Evolutionary conservation across 2,329 filamentous ascomycete species (phyloP).

Genomic region (Pseudogymnoascus sp.): DNA sequence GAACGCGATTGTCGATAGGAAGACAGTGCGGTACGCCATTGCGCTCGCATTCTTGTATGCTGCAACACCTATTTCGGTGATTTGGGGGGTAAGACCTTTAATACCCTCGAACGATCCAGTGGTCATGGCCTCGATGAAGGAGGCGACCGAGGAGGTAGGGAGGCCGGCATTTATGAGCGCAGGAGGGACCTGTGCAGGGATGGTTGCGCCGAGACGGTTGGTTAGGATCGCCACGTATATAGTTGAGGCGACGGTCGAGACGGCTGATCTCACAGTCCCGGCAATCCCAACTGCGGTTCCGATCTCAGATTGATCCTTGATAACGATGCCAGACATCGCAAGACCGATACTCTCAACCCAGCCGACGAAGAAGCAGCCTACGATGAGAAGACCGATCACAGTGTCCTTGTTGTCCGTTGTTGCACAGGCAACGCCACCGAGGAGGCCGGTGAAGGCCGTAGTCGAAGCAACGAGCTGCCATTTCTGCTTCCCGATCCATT

Average conservation of each 20-base stretch:
- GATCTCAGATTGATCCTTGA: slow-evolving; percentile 29
- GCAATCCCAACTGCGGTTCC: slow-evolving; percentile 30
- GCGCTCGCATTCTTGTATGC: slow-evolving; percentile 30
- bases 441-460: slow-evolving; percentile 26
- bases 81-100: slow-evolving; percentile 25
- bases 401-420: slow-evolving; percentile 19
- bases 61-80: slow-evolving; percentile 23
- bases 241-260: slow-evolving; percentile 28
- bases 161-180: slow-evolving; percentile 32
- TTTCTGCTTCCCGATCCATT: slow-evolving; percentile 32
- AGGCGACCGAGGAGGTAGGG: slow-evolving; percentile 27
- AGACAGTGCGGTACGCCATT: slow-evolving; percentile 29
- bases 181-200: slow-evolving; percentile 26
- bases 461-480: slow-evolving; percentile 27
- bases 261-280: slow-evolving; percentile 31
- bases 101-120: slow-evolving; percentile 25
- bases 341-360: slow-evolving; percentile 31
- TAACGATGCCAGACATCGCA: slow-evolving; percentile 28
- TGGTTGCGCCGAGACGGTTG: slow-evolving; percentile 27
- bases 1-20: slow-evolving; percentile 30
- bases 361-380: slow-evolving; percentile 27
- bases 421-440: slow-evolving; percentile 24
- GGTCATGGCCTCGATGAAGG: slow-evolving; percentile 29
- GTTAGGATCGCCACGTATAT: slow-evolving; percentile 30
- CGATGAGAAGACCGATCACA: slow-evolving; percentile 27